Evolutionary conservation across 169 alveolate genomes (phyloP), one percentile per base, ranked within the genome.

Genomic region (Toxoplasma gondii): DNA sequence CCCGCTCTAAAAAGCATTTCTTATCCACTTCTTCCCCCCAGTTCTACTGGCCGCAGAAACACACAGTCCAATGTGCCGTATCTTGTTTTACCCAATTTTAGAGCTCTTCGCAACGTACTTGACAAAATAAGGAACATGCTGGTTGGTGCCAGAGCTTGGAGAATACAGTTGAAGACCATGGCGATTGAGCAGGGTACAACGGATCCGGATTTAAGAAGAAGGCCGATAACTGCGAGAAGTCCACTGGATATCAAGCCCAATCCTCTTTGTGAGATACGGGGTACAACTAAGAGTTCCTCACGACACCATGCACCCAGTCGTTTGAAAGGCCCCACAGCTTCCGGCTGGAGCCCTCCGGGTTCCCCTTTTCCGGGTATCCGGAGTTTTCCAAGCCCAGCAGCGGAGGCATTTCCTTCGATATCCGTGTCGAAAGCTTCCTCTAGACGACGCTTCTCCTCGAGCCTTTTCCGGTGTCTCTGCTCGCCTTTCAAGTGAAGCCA

Each of bases 101-200:
- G n/a, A 31, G 34, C 24, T 64, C 9, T 31, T 78, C 86, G 29
- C 27, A n/a, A n/a, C 90, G 31, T 36, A 82, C 90, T 82, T 39
- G 90, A 0, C 38, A 82, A 67, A 27, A 82, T 44, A 36, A 82
- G 53, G 67, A 82, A 82, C 90, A 82, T 82, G 22, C 54, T 36
- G 64, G 64, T 82, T 16, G 90, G 90, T 24, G 90, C 90, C 67
- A 82, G 67, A 12, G 90, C 90, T 44, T 82, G 90, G 44, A 82
- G 41, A 38, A 82, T 19, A 82, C 67, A 41, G 53, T 49, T 36
- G 67, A 82, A 16, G 34, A 27, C 90, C 27, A 82, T 16, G 54
- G 67, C 90, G 4, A 43, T 22, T 16, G 90, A 41, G 9, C 69
- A 82, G 17, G 64, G 69, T 5, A 49, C 69, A 49, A 43, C 19